Evolutionary conservation across 2,329 filamentous ascomycete species (phyloP).

Genomic region (Colletotrichum magnum): DNA sequence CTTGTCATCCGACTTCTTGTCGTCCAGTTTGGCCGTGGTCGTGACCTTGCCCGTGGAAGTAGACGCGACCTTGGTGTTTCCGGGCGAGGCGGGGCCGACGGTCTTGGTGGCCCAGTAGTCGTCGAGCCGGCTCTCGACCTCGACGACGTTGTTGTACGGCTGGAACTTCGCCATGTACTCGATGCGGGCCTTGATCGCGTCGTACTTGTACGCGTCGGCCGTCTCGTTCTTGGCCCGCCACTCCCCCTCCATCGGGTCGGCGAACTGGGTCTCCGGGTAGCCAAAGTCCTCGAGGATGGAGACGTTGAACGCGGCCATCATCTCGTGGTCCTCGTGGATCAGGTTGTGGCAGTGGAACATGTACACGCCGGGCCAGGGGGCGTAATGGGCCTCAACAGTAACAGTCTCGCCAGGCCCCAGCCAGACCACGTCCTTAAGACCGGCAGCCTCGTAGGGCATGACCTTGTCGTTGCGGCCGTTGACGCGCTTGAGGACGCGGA

Average conservation of each 20-base stretch:
- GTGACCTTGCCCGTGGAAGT: constrained; percentile 10
- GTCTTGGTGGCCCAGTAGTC: constrained; percentile 48
- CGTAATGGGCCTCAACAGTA: constrained; percentile 63
- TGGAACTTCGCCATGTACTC: constrained; percentile 50
- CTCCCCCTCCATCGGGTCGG: constrained; percentile 54
- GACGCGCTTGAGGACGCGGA: constrained; percentile 63
- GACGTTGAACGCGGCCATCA: constrained; percentile 62
- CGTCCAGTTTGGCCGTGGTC: constrained; percentile 16
- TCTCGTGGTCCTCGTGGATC: constrained; percentile 58
- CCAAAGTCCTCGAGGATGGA: constrained; percentile 52
- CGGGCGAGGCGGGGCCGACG: not conserved
- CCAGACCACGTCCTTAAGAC: constrained; percentile 68
- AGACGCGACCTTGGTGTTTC: not conserved
- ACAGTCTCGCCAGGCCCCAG: constrained; percentile 62
- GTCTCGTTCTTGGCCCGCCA: constrained; percentile 51
- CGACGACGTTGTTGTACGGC: constrained; percentile 52
- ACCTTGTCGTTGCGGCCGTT: constrained; percentile 50
- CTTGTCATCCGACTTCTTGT: constrained; percentile 11
- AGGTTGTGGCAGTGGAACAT: constrained; percentile 62
- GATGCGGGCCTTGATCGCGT: constrained; percentile 48
- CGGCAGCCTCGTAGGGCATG: constrained; percentile 62
- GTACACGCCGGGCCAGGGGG: constrained; percentile 65
- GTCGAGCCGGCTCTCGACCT: constrained; percentile 48
- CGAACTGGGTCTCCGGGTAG: constrained; percentile 54
- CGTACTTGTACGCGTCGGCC: constrained; percentile 45